Conservation (phyloP, 2,329 filamentous ascomycete genomes). For the Celoporthe dispersa region DNA sequence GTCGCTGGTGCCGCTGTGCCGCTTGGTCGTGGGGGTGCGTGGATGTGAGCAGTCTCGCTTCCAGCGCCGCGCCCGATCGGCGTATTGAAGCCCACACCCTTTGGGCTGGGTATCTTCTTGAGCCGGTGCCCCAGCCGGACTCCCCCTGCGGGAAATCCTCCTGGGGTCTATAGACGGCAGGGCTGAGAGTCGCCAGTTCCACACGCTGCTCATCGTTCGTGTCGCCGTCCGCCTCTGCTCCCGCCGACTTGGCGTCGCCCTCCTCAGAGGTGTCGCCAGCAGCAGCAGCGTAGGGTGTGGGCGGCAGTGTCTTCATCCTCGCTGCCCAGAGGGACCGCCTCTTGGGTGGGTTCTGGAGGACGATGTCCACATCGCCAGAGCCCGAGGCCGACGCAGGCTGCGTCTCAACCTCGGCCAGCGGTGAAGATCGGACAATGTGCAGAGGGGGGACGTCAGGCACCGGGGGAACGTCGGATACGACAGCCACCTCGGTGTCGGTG, state of each 20-base stretch:
- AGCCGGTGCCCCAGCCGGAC: constrained; percentile 33
- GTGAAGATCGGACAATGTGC: constrained; percentile 38
- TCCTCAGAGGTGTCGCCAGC: constrained; percentile 5
- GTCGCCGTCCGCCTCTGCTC: constrained; percentile 35
- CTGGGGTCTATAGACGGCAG: constrained; percentile 55
- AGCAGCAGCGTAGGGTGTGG: constrained; percentile 38
- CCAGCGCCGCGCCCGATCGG: constrained; percentile 28
- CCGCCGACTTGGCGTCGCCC: constrained; percentile 28
- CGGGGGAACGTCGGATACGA: constrained; percentile 5
- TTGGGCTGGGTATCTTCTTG: constrained; percentile 47
- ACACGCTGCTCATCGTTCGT: constrained; percentile 37
- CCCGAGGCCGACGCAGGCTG: constrained; percentile 9
- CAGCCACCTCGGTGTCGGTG: constrained; percentile 35
- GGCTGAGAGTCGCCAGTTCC: constrained; percentile 46
- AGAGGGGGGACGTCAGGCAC: background rate
- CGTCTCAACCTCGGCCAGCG: constrained; percentile 33
- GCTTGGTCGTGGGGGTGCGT: constrained; percentile 22
- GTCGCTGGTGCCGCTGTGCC: constrained; percentile 18
- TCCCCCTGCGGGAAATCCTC: constrained; percentile 33
- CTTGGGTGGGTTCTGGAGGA: constrained; percentile 33
- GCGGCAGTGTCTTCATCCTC: constrained; percentile 45
- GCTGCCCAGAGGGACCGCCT: constrained; percentile 39
- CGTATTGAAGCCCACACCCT: constrained; percentile 47
- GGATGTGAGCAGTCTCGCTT: background rate
- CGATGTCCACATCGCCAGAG: constrained; percentile 9